Percentiles rank a stretch among this genome's conserved stretches.
Conservation (phyloP, 495 filamentous ascomycete species). For the Tuber brumale region DNA sequence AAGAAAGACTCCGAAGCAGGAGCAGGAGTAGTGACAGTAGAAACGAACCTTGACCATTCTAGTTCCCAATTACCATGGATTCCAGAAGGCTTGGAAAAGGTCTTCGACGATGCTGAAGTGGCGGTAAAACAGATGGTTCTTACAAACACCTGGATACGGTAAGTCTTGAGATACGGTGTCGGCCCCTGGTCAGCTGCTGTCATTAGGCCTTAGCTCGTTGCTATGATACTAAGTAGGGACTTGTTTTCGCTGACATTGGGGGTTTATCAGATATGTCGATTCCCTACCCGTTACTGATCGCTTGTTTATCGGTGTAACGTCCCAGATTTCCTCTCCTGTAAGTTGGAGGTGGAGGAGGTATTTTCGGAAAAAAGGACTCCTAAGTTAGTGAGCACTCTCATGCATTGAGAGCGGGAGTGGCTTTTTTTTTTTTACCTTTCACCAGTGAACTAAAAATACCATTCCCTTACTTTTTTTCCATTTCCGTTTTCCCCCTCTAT, state of each 20-base stretch:
- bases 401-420: neutral
- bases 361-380: conserved; percentile 31
- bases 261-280: conserved; percentile 27
- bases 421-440: neutral
- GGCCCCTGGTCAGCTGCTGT: neutral
- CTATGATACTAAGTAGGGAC: neutral
- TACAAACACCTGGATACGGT: conserved; percentile 41
- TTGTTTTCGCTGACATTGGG: neutral
- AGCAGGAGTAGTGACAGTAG: neutral
- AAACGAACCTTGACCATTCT: neutral
- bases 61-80: neutral
- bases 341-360: conserved; percentile 29
- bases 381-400: conserved; percentile 6
- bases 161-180: conserved; percentile 5
- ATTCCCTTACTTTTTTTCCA: neutral
- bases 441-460: neutral
- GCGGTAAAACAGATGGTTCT: conserved; percentile 38
- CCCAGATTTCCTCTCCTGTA: conserved; percentile 28
- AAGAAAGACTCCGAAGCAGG: conserved; percentile 7
- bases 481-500: neutral
- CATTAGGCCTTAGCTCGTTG: neutral
- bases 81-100: conserved; percentile 7
- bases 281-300: conserved; percentile 24
- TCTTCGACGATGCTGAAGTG: conserved; percentile 36
- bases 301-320: conserved; percentile 22